phyloP scores from a whole-genome alignment of 495 filamentous ascomycete species.

The Neurospora sp. region DNA sequence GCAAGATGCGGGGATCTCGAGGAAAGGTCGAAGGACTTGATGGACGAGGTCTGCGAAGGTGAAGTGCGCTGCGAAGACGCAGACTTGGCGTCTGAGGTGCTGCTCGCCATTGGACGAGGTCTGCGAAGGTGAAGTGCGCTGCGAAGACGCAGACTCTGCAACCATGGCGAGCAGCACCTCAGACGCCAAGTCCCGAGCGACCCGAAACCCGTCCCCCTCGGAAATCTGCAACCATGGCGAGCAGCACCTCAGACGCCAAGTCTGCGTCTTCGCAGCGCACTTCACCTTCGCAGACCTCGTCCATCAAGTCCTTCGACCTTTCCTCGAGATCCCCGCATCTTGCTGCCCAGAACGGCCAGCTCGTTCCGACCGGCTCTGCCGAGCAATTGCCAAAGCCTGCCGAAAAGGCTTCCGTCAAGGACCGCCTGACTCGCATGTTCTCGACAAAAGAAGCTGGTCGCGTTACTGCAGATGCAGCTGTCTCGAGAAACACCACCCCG shows the following conservation, averaged over 20 bases:
- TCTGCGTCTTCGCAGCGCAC: slow-evolving; percentile 29
- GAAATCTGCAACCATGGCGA: slow-evolving; percentile 13
- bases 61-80: slow-evolving; percentile 26
- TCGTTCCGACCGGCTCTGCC: slow-evolving; percentile 11
- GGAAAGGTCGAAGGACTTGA: slow-evolving; percentile 32
- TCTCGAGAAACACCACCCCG: slow-evolving; percentile 9
- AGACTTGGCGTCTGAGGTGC: slow-evolving; percentile 18
- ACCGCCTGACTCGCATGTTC: slow-evolving; percentile 41
- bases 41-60: slow-evolving; percentile 33
- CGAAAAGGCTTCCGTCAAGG: slow-evolving; percentile 39
- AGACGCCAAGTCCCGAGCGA: no score
- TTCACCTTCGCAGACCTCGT: slow-evolving; percentile 30
- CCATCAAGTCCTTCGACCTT: slow-evolving; percentile 33
- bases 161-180: no score
- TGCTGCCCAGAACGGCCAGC: slow-evolving; percentile 27
- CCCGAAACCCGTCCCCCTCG: background rate
- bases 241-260: slow-evolving; percentile 14
- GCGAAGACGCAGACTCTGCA: no score
- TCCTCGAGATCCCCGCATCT: slow-evolving; percentile 31
- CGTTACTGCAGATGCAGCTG: slow-evolving; percentile 10
- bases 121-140: no score
- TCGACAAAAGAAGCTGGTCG: slow-evolving; percentile 31
- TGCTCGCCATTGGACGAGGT: slow-evolving; percentile 21
- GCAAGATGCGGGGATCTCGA: slow-evolving; percentile 31
- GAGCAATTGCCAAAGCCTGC: slow-evolving; percentile 25